A percentile compares a stretch with the other conserved stretches of the same genome.
Conservation (phyloP, 2,329 filamentous ascomycete genomes). For the Graphilbum ipis-grandicollis region DNA sequence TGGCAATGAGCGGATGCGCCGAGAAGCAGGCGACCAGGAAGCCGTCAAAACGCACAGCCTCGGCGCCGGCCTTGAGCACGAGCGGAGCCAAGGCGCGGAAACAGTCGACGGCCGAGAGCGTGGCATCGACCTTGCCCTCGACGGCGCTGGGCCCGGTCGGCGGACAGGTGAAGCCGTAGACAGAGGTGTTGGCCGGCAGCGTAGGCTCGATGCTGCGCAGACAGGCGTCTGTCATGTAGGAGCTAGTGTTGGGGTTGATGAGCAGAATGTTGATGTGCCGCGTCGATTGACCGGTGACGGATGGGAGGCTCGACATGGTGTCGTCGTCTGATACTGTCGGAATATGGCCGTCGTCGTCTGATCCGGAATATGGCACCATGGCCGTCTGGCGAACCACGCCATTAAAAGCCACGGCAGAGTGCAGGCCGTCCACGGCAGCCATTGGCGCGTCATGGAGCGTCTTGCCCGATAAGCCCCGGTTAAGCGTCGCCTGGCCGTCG, state of each 20-base stretch:
- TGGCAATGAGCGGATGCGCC: slow-evolving; percentile 26
- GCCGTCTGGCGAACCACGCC: too few species aligned
- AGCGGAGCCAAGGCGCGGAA: slow-evolving; percentile 26
- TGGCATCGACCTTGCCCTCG: slow-evolving; percentile 29
- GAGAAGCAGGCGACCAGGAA: slow-evolving; percentile 31
- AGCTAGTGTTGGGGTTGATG: slow-evolving; percentile 45
- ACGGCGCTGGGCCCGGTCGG: slow-evolving; percentile 29
- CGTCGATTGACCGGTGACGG: neutral
- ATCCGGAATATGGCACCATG: too few species aligned
- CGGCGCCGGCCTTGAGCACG: slow-evolving; percentile 9
- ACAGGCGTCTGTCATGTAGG: slow-evolving; percentile 37
- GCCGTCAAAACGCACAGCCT: slow-evolving; percentile 20
- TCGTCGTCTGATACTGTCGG: too few species aligned
- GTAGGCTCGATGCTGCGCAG: slow-evolving; percentile 22
- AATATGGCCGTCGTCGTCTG: neutral
- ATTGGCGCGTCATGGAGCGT: neutral
- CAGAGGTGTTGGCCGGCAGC: slow-evolving; percentile 26
- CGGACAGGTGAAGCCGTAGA: slow-evolving; percentile 32
- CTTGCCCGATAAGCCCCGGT: neutral
- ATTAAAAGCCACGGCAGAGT: neutral
- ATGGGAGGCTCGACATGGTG: neutral
- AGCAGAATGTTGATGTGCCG: slow-evolving; percentile 27
- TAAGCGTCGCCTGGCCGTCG: neutral
- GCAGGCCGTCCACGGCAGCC: neutral
- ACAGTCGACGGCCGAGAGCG: slow-evolving; percentile 29